Evolutionary conservation across 2,329 filamentous ascomycete species (phyloP).

Genomic region (Hypoxylon sp.): DNA sequence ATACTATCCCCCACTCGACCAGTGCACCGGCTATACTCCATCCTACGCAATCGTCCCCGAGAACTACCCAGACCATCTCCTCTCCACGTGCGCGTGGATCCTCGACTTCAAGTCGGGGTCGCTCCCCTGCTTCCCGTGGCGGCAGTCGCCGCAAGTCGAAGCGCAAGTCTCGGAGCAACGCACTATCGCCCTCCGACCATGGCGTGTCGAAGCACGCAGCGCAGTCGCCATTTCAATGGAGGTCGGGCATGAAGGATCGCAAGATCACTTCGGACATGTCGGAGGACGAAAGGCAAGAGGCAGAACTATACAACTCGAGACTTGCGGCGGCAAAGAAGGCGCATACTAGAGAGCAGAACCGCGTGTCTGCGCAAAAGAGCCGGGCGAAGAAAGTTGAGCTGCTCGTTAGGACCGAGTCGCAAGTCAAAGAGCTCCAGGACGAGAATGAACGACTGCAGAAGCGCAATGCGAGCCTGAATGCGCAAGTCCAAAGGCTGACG

Average conservation of each 20-base stretch:
- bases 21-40: neutral
- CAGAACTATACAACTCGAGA: neutral
- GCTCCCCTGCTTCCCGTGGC: neutral
- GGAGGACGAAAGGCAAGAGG: constrained; percentile 4
- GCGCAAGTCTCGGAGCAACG: neutral
- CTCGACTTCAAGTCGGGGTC: neutral
- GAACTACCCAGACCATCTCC: neutral
- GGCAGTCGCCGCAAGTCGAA: neutral
- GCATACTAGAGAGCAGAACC: constrained; percentile 27
- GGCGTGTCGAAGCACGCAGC: neutral
- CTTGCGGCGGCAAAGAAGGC: constrained; percentile 9
- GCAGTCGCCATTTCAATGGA: constrained; percentile 9
- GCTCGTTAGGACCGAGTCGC: neutral
- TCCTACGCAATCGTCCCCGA: neutral
- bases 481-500: neutral
- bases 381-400: constrained; percentile 20
- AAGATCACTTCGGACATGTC: constrained; percentile 29
- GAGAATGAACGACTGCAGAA: neutral
- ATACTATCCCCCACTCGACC: neutral
- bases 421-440: neutral
- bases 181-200: neutral
- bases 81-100: neutral
- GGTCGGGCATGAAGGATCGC: constrained; percentile 12
- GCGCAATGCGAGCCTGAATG: neutral
- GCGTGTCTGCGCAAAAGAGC: constrained; percentile 28